These are phyloP conservation scores for Quercus ilex DNA, from an alignment of 306 rosid species.

Conservation along the genomic window DNA sequence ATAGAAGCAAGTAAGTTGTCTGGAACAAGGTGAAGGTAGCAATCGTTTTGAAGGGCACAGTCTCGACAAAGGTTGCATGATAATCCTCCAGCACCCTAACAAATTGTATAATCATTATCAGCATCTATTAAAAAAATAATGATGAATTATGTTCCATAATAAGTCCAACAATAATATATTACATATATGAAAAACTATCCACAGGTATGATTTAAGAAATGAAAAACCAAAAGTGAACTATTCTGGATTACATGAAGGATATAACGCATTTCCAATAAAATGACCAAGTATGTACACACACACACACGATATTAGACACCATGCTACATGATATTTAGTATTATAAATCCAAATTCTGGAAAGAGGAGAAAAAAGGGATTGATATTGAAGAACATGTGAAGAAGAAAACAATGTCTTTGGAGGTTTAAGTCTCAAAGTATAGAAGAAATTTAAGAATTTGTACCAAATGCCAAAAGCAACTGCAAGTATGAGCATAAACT, in stretches of 20 bases:
- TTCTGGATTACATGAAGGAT: neutral
- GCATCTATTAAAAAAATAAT: constrained; percentile 16
- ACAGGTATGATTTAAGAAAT: neutral
- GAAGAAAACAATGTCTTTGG: neutral
- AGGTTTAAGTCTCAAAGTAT: neutral
- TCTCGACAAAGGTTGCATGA: constrained; percentile 81
- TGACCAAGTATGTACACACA: neutral
- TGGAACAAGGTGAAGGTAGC: constrained; percentile 80
- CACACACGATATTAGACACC: no score
- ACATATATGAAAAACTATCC: neutral
- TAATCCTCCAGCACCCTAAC: constrained; percentile 71
- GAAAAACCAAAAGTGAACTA: neutral
- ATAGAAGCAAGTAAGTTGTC: constrained; percentile 75
- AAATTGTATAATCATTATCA: constrained; percentile 8
- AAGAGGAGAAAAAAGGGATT: constrained; percentile 5
- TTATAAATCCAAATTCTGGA: neutral
- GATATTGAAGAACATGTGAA: neutral
- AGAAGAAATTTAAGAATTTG: neutral
- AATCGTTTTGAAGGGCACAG: constrained; percentile 84
- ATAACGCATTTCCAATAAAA: neutral
- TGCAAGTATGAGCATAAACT: constrained; percentile 6
- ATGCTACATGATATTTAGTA: no score
- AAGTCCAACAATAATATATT: neutral
- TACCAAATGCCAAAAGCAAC: constrained; percentile 8
- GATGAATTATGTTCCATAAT: neutral